Percentiles rank a stretch among this genome's conserved stretches.
phyloP scores from a whole-genome alignment of 73 alveolate genomes.

The Tetrahymena thermophila region DNA sequence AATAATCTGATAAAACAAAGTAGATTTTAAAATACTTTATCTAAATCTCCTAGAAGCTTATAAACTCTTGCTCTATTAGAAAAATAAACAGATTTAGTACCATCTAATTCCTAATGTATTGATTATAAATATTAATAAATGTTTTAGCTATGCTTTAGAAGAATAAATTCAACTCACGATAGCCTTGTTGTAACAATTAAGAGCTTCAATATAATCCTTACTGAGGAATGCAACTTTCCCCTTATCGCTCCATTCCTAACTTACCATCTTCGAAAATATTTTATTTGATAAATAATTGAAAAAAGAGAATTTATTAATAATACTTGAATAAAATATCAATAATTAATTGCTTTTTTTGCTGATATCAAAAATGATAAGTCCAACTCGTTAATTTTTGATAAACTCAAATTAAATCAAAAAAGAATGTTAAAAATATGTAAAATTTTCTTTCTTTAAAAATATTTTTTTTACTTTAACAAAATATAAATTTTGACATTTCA shows the following conservation, averaged over 20 bases:
- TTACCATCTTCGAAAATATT: neutral
- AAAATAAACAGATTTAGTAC: neutral
- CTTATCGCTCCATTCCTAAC: neutral
- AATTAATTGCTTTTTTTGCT: no score
- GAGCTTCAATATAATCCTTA: neutral
- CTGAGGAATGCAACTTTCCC: neutral
- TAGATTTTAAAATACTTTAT: neutral
- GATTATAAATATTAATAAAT: neutral
- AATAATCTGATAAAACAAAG: neutral
- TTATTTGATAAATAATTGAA: neutral
- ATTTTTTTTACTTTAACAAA: no score
- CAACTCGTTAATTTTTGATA: no score
- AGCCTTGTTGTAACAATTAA: neutral
- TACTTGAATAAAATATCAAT: no score
- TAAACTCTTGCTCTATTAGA: neutral
- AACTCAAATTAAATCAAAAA: no score
- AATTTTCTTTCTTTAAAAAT: no score
- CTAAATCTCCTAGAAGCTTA: neutral
- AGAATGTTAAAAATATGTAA: no score
- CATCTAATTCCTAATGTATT: neutral
- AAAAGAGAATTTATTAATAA: neutral
- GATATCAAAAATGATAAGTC: no score
- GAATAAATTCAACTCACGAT: neutral
- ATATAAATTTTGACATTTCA: no score
- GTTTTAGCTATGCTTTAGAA: neutral